A percentile compares a stretch with the other conserved stretches of the same genome.
These are phyloP conservation scores for Musa beccarii DNA, from an alignment of 176 grass and related monocot genomes.

Conservation along the genomic window DNA sequence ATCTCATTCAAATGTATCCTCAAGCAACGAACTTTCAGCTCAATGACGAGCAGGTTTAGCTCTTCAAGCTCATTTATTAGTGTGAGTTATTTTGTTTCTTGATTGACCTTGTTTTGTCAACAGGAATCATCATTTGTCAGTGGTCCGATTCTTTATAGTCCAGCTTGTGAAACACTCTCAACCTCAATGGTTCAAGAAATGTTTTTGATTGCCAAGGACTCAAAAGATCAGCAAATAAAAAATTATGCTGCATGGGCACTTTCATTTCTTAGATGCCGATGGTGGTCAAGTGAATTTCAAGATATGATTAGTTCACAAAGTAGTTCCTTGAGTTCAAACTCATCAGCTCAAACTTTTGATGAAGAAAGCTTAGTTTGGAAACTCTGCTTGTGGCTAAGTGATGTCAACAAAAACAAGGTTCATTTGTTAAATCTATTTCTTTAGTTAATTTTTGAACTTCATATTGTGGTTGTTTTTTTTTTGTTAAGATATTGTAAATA, in stretches of 20 bases:
- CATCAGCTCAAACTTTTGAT: constrained; percentile 46
- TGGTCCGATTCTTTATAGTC: constrained; percentile 56
- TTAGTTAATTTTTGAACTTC: neutral
- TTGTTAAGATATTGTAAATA: neutral
- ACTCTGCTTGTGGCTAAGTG: constrained; percentile 66
- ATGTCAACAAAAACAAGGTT: constrained; percentile 68
- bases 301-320: constrained; percentile 42
- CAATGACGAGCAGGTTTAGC: constrained; percentile 40
- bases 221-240: constrained; percentile 52
- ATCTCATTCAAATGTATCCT: constrained; percentile 38
- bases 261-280: constrained; percentile 75
- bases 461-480: neutral
- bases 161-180: constrained; percentile 57
- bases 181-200: constrained; percentile 72
- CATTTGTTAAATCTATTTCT: constrained; percentile 19
- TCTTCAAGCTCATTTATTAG: neutral
- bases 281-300: constrained; percentile 36
- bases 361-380: constrained; percentile 75
- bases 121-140: constrained; percentile 63
- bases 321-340: constrained; percentile 25
- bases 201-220: constrained; percentile 79
- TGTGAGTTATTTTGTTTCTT: constrained; percentile 9
- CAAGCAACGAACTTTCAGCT: constrained; percentile 33
- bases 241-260: constrained; percentile 79
- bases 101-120: constrained; percentile 22